Evolutionary conservation across 192 early-diverging fungal species (phyloP).

Genomic region (Geosiphon pyriformis): DNA sequence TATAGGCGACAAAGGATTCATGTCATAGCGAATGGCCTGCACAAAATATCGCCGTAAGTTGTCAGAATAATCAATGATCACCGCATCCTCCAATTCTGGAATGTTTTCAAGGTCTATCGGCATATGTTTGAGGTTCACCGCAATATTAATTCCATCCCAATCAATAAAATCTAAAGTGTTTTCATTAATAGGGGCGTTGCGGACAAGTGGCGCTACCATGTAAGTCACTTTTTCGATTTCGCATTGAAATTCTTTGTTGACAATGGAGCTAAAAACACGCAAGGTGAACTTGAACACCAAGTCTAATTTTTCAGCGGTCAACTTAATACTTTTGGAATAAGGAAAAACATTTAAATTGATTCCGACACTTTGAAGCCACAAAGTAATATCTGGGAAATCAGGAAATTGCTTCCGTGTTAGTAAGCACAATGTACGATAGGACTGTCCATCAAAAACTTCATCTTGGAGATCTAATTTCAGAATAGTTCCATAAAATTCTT

Average conservation of each 20-base stretch:
- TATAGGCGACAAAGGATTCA: constrained; percentile 27
- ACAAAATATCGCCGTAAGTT: constrained; percentile 42
- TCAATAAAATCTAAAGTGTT: constrained; percentile 34
- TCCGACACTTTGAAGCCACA: constrained; percentile 31
- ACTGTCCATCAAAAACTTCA: constrained; percentile 23
- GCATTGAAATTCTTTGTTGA: constrained; percentile 46
- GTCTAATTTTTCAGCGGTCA: constrained; percentile 36
- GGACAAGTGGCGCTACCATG: constrained; percentile 48
- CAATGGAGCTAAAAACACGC: constrained; percentile 40
- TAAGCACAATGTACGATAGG: constrained; percentile 39
- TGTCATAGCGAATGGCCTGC: constrained; percentile 27
- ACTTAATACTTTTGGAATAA: constrained; percentile 9
- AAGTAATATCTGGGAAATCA: constrained; percentile 20
- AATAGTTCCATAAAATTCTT: constrained; percentile 30
- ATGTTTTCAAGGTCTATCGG: constrained; percentile 25
- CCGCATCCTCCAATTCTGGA: constrained; percentile 19
- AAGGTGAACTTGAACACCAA: constrained; percentile 51
- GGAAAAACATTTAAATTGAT: constrained; percentile 24
- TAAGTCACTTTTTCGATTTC: constrained; percentile 43
- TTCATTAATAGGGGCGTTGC: constrained; percentile 30
- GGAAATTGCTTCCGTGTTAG: constrained; percentile 42
- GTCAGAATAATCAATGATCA: constrained; percentile 40
- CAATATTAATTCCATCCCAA: constrained; percentile 41
- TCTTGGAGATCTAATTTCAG: constrained; percentile 29
- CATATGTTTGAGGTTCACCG: constrained; percentile 5